Evolutionary conservation across 2,329 filamentous ascomycete species (phyloP), one percentile per base, ranked within the genome.

Genomic region (Apiospora aurea): DNA sequence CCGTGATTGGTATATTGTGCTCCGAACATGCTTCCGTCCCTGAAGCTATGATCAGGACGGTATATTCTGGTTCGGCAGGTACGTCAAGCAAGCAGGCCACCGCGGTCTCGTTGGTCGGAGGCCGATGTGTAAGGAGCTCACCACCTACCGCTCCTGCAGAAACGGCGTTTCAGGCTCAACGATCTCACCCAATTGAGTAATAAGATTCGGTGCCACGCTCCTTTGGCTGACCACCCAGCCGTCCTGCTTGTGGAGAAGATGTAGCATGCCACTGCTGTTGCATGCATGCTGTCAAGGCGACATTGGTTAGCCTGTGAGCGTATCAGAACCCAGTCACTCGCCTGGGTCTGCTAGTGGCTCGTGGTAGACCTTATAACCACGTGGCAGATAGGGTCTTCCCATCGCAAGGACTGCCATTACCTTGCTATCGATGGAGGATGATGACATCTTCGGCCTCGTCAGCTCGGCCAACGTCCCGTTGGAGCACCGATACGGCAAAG

Each of bases 101-200:
- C n/a, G 38, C 57, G 18, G 57, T n/a, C 57, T 21, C 57, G 57
- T 64, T 64, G 57, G 34, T 11, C 57, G 34, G 34, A 61, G 29
- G 29, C 53, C 53, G 53, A 61, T 38, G 29, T 38, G 4, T 16
- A 38, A 61, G 53, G 53, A 21, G 29, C 53, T 38, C 57, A 41
- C 57, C 57, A 41, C 57, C 34, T 41, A 21, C 41, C 57, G 38
- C 21, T 6, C 34, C 57, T 64, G 34, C 57, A 64, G 34, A 10
- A 64, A 64, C 34, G 57, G 34, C 18, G 57, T 64, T 64, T 64
- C 57, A 64, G 57, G 57, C 57, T 41, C n/a, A 64, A 64, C 57
- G 57, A 64, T 64, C 57, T 64, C 57, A 41, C 57, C 57, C 57
- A 64, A 64, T 64, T n/a, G 57, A 64, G 57, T 41, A 18, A 64